Evolutionary conservation across 176 grass and related monocot species (phyloP).

Genomic region (Luzula sylvatica): DNA sequence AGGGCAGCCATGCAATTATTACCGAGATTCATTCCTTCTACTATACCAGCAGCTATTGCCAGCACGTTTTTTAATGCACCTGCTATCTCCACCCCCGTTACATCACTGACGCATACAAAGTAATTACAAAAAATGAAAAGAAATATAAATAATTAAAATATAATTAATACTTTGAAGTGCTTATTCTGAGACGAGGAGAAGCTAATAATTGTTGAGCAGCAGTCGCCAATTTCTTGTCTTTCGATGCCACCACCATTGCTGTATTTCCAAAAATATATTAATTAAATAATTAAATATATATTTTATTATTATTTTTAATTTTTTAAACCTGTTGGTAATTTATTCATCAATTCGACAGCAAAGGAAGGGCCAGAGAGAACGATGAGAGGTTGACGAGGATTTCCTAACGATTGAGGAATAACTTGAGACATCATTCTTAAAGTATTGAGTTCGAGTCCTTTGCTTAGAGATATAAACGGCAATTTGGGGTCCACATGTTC

Average conservation of each 20-base stretch:
- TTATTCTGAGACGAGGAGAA: constrained; percentile 81
- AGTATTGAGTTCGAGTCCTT: constrained; percentile 85
- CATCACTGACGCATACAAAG: constrained; percentile 72
- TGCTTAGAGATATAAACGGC: constrained; percentile 92
- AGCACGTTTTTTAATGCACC: constrained; percentile 93
- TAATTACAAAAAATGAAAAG: not conserved
- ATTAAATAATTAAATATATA: too few relatives aligned
- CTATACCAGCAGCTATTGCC: constrained; percentile 92
- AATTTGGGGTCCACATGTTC: constrained; percentile 71
- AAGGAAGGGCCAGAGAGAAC: constrained; percentile 82
- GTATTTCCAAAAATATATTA: not conserved
- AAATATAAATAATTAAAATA: too few relatives aligned
- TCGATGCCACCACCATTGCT: constrained; percentile 97
- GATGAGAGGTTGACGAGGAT: constrained; percentile 64
- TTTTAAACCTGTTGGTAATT: constrained; percentile 79
- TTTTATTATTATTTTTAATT: too few relatives aligned
- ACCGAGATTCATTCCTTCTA: constrained; percentile 86
- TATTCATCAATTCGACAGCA: constrained; percentile 83
- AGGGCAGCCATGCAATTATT: constrained; percentile 99
- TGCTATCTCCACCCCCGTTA: constrained; percentile 98
- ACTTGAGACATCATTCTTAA: constrained; percentile 95
- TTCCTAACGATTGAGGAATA: constrained; percentile 54
- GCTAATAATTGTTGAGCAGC: constrained; percentile 69
- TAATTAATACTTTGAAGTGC: constrained; percentile 58
- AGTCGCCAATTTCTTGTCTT: constrained; percentile 77